Evolutionary conservation across 1,284 basidiomycete species (phyloP), one percentile per base, ranked within the genome.

Genomic region (Irpex rosettiformis): DNA sequence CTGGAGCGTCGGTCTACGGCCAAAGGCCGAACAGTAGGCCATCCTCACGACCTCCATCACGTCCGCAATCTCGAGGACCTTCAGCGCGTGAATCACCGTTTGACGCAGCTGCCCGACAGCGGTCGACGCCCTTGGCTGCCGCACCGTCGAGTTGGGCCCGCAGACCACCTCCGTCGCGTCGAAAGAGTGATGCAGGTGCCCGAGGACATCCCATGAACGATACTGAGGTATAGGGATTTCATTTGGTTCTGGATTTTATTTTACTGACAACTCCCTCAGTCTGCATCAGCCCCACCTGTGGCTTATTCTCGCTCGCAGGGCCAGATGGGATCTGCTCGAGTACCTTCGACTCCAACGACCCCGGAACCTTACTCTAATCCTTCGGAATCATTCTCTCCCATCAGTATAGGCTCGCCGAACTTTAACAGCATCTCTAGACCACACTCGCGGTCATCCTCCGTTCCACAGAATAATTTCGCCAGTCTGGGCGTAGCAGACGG

Each of bases 131-230:
- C 1, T 71, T 88, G 3, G 67, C 62, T n/a, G 73, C 67, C 18
- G 83, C 87, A 0, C 89, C 89, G 0, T 90, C 88, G 3, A 88
- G 85, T 64, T 91, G 89, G 88, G 67, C 80, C 18, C 86, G 83
- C 61, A 78, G 86, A 4, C 87, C 88, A 4, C 73, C 79, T 25
- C 84, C 87, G 4, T 73, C 77, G 48, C 77, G 89, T 56, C 75
- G 88, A 52, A 86, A 79, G 73, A 90, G 88, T 61, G 81, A 88
- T 64, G 86, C 85, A 10, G 84, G 88, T 24, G 79, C 75, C 58
- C 73, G 75, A 40, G 72, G 72, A 52, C 75, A 74, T 29, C 67
- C 73, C 16, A 61, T 69, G 47, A 90, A 88, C 64, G 89, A 91
- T 65, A 84, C 83, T 3, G 89, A 91, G 78, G 88, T 89, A 55